Base-by-base conservation (phyloP, 2,329 filamentous ascomycete genomes). In the Colletotrichum eremochloae region DNA sequence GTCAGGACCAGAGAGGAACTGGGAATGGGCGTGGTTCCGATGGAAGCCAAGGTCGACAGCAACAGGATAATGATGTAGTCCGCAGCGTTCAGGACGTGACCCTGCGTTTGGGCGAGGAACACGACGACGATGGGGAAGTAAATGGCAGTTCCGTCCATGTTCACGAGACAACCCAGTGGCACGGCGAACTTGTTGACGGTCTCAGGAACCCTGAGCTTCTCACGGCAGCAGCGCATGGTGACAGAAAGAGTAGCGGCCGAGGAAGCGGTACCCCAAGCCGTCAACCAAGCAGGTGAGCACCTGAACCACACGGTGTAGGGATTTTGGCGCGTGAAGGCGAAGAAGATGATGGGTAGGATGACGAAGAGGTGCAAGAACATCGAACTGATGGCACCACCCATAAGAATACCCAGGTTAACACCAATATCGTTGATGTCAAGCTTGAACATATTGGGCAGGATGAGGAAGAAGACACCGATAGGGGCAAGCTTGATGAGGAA, bases 71-170 rank as follows among this genome's bases (percentile, higher is more conserved):
- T 82, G 76, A 86, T 81, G 77, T 88, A 88, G 74, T 88, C 80
- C 8, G 80, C 80, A 0, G 82, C 79, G 33, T 78, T 79, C 18
- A 88, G 81, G 0, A 76, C 78, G 29, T 83, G 82, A 67, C 84
- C 85, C 74, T 88, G 86, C 0, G 86, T 88, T 18, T 82, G 79
- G 50, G 86, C 86, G 38, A 88, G 77, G 79, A 88, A 88, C 29
- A 86, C 84, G 20, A 88, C 85, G 61, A 85, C 85, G 12, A 86
- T 82, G 3, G 87, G 87, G 74, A 88, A 87, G 77, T 88, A 88
- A 67, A 88, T 88, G 46, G 86, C 86, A 2, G 86, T 88, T n/a
- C 82, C 85, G 68, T 87, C 85, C 85, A 87, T 87, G 77, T 87
- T 86, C 55, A 88, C 82, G 57, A 87, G 72, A 46, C 82, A 85